These are phyloP conservation scores for Papiliotrema flavescens DNA, from an alignment of 1,284 basidiomycete genomes.

Conservation along the genomic window DNA sequence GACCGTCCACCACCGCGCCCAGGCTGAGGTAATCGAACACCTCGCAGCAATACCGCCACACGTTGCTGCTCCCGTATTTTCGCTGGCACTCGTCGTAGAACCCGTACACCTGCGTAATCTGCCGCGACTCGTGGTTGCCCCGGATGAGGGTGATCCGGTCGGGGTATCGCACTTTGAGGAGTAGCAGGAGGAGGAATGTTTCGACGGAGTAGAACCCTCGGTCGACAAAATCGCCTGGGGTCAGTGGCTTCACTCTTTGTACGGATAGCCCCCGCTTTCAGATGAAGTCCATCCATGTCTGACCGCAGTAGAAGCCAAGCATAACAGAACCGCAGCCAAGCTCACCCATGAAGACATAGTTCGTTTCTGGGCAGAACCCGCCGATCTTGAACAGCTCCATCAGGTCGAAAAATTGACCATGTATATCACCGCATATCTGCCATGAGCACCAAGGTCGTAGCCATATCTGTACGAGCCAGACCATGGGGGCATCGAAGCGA, in stretches of 20 bases:
- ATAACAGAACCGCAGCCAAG: no score
- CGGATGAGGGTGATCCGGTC: slow-evolving; percentile 96
- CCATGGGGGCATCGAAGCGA: background rate
- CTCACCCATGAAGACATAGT: slow-evolving; percentile 97
- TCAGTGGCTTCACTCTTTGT: no score
- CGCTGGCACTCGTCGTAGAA: slow-evolving; percentile 98
- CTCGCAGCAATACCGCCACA: slow-evolving; percentile 98
- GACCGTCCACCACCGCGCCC: slow-evolving; percentile 90
- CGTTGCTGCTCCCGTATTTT: slow-evolving; percentile 92
- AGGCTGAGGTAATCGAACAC: slow-evolving; percentile 96
- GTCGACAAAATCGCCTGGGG: slow-evolving; percentile 83
- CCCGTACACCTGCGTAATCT: slow-evolving; percentile 98
- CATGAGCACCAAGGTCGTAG: background rate
- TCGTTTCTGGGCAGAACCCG: slow-evolving; percentile 90
- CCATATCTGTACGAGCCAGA: background rate
- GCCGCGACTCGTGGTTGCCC: slow-evolving; percentile 97
- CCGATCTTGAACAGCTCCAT: slow-evolving; percentile 96
- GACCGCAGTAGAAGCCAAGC: no score
- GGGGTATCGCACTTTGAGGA: slow-evolving; percentile 95
- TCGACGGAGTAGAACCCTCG: slow-evolving; percentile 97
- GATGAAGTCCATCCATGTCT: no score
- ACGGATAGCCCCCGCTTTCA: no score
- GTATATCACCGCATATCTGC: slow-evolving; percentile 97
- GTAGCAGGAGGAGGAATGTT: slow-evolving; percentile 89
- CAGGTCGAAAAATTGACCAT: slow-evolving; percentile 97